Base-by-base conservation (phyloP, 2,329 filamentous ascomycete species). In the Emmonsia crescens region DNA sequence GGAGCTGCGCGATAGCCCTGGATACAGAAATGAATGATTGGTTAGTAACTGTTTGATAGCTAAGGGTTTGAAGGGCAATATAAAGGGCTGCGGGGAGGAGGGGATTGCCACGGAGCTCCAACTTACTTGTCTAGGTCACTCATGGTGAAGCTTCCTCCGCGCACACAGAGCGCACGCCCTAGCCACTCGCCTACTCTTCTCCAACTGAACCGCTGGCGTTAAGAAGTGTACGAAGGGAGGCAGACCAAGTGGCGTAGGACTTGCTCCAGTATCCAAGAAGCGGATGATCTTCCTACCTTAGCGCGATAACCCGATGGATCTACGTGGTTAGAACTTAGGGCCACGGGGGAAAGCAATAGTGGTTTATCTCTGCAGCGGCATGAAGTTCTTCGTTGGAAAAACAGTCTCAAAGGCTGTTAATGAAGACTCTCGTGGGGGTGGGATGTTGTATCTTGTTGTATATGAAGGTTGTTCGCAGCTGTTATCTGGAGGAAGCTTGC, bases 1-100 rank as follows among this genome's bases (percentile, higher is more conserved):
- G 91, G 72, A 99, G 82, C 77, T 96, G 92, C 75, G 90, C 89
- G 73, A 99, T 99, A 63, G 92, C 92, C 78, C 93, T 96, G 66
- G 27, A 64, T 60, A 57, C 56, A 62, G 62, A 64, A 44, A 27
- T 16, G 36, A 14, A 59, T 59, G 64, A 10, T 12, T 14, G 33
- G 65, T 68, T 55, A 69, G 63, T 57, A 62, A 61, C 21, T 55
- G 57, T 40, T 62, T 49, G 40, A 49, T 42, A 46, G 21, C 2
- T 46, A 14, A 54, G 10, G 19, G 5, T n/a, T 19, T 6, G 49
- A 31, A 33, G 19, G 46, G 5, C 40, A 46, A 14, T 12, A n/a
- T 52, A 24, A 38, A 27, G 21, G 44, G 3, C 24, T 29, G 24
- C 36, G 6, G 51, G 2, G 12, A 2, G 42, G 42, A 31, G 24